These are phyloP conservation scores for Asterochloris sp. DNA, from an alignment of 139 green algal genomes.

Conservation along the genomic window DNA sequence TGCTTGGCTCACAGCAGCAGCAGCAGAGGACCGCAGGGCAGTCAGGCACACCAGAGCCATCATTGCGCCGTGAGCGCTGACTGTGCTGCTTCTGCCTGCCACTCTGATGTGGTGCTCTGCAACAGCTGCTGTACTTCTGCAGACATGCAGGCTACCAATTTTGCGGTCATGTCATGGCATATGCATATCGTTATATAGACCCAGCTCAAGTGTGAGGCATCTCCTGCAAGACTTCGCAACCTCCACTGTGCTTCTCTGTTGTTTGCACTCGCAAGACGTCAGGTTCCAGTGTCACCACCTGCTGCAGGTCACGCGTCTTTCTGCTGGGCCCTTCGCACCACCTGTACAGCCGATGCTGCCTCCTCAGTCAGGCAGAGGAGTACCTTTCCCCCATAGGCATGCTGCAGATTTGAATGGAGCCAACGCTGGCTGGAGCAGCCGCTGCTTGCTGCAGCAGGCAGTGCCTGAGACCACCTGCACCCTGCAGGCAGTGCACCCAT, in stretches of 20 bases:
- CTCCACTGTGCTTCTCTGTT: not conserved
- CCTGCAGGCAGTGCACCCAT: conserved; percentile 60
- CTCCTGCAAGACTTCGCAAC: not conserved
- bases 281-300: not conserved
- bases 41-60: too few species aligned
- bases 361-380: conserved; percentile 49
- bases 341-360: conserved; percentile 71
- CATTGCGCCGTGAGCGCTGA: too few species aligned
- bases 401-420: not conserved
- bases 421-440: not conserved
- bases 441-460: not conserved
- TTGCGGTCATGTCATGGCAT: conserved; percentile 80
- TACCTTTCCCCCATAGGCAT: conserved; percentile 88
- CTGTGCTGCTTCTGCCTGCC: too few species aligned
- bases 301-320: conserved; percentile 73
- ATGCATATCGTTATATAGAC: conserved; percentile 76
- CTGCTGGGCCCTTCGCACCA: conserved; percentile 91
- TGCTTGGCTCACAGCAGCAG: too few species aligned
- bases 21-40: too few species aligned
- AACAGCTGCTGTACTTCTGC: conserved; percentile 14
- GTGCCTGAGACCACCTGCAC: not conserved
- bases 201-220: conserved; percentile 60
- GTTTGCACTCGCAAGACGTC: not conserved
- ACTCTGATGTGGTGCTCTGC: too few species aligned
- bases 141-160: conserved; percentile 84